phyloP scores from a whole-genome alignment of 805 yeast species.

The Cyberlindnera bimundalis region DNA sequence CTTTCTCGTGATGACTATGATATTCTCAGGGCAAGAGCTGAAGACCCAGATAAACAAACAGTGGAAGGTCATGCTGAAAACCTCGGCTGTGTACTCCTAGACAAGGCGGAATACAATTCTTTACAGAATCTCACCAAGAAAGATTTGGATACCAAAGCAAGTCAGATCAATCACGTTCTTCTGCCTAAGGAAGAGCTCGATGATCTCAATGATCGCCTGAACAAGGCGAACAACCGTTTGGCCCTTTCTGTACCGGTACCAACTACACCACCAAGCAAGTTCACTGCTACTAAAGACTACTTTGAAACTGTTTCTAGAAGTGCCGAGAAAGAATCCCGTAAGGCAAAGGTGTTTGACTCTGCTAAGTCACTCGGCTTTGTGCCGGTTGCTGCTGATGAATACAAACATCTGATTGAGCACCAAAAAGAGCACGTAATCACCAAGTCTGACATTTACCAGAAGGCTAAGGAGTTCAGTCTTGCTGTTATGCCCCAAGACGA shows the following conservation, averaged over 20 bases:
- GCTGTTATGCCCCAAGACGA: slow-evolving; percentile 44
- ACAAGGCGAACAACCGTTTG: background rate
- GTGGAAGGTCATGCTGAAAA: slow-evolving; percentile 18
- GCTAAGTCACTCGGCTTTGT: slow-evolving; percentile 34
- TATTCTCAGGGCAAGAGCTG: slow-evolving; percentile 20
- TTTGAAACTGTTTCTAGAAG: slow-evolving; percentile 32
- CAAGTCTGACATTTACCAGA: slow-evolving; percentile 31
- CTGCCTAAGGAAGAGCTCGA: slow-evolving; percentile 23
- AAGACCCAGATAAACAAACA: slow-evolving; percentile 23
- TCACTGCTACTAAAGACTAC: slow-evolving; percentile 32
- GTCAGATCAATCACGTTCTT: slow-evolving; percentile 28
- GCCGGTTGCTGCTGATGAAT: slow-evolving; percentile 33
- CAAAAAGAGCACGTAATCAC: slow-evolving; percentile 31
- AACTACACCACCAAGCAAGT: slow-evolving; percentile 27
- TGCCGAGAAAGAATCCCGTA: slow-evolving; percentile 24
- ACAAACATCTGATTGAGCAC: slow-evolving; percentile 29
- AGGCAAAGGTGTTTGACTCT: slow-evolving; percentile 31
- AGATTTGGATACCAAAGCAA: slow-evolving; percentile 30
- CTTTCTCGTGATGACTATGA: slow-evolving; percentile 25
- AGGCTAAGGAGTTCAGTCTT: slow-evolving; percentile 40
- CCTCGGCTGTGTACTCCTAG: slow-evolving; percentile 24
- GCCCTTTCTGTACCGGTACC: slow-evolving; percentile 7
- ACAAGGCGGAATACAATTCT: slow-evolving; percentile 25
- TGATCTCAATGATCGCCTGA: slow-evolving; percentile 2
- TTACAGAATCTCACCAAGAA: slow-evolving; percentile 27